These are phyloP conservation scores for Colletotrichum sp. DNA, from an alignment of 2,329 filamentous ascomycete genomes.

Conservation along the genomic window DNA sequence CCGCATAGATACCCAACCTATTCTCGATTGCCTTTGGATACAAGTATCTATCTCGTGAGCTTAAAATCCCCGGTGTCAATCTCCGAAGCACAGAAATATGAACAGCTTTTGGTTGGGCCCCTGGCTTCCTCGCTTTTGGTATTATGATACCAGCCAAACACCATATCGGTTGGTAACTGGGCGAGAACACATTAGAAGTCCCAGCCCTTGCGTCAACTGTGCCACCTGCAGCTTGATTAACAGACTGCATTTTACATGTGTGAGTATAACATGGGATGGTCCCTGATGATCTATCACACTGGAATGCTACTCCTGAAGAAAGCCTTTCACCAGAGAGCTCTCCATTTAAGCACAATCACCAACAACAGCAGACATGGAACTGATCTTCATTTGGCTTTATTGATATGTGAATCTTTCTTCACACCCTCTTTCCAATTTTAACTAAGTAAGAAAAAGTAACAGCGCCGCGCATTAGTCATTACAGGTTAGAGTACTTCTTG, in stretches of 20 bases:
- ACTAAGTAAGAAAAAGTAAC: slow-evolving; percentile 10
- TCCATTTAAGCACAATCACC: neutral
- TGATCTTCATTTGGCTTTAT: neutral
- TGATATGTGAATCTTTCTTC: neutral
- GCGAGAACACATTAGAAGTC: accelerated
- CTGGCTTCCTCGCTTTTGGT: no score
- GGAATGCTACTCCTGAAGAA: neutral
- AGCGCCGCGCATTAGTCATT: slow-evolving; percentile 29
- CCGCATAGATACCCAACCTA: accelerated
- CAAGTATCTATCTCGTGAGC: neutral
- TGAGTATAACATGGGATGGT: neutral
- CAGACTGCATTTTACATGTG: neutral
- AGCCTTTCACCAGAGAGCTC: neutral
- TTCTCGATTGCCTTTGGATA: neutral
- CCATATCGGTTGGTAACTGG: neutral
- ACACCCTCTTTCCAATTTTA: slow-evolving; percentile 8
- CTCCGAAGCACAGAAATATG: no score
- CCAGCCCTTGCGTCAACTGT: accelerated
- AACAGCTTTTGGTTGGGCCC: no score
- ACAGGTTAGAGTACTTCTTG: slow-evolving; percentile 72
- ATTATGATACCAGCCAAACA: no score
- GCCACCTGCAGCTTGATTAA: neutral
- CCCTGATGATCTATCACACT: neutral
- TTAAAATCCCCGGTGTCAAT: neutral
- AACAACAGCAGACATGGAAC: neutral